Evolutionary conservation across 192 early-diverging fungal species (phyloP).

Genomic region (Gigaspora rosea): DNA sequence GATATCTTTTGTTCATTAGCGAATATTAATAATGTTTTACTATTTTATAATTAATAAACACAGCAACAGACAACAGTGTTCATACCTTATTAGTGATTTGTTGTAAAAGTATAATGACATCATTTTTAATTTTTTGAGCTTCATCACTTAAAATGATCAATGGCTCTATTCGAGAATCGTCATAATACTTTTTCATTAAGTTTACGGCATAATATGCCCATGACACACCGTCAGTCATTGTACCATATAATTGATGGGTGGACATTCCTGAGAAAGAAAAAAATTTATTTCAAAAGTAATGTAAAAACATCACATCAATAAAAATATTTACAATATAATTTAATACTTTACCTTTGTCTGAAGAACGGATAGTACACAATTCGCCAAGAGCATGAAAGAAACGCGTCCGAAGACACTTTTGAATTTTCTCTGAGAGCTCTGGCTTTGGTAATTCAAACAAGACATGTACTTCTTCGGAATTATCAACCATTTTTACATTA

Average conservation of each 20-base stretch:
- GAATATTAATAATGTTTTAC: background rate
- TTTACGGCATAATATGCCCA: slow-evolving; percentile 61
- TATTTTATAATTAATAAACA: background rate
- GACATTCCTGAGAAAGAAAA: slow-evolving; percentile 31
- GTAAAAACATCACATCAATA: too few relatives aligned
- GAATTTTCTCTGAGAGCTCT: slow-evolving; percentile 55
- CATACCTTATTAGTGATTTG: slow-evolving; percentile 42
- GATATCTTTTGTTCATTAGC: background rate
- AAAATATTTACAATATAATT: too few relatives aligned
- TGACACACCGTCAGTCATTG: slow-evolving; percentile 58
- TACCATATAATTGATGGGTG: slow-evolving; percentile 52
- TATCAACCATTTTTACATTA: background rate
- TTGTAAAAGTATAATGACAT: slow-evolving; percentile 40
- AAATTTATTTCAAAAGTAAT: background rate
- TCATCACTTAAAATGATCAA: slow-evolving; percentile 44
- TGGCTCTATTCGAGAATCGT: slow-evolving; percentile 39
- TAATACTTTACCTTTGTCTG: slow-evolving; percentile 24
- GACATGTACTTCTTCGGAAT: background rate
- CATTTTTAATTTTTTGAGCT: slow-evolving; percentile 43
- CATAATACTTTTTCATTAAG: slow-evolving; percentile 49
- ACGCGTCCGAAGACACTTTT: slow-evolving; percentile 60
- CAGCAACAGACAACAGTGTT: background rate
- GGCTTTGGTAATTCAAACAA: slow-evolving; percentile 45
- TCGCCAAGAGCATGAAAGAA: slow-evolving; percentile 73
- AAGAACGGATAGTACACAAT: slow-evolving; percentile 56